phyloP scores from a whole-genome alignment of 306 rosid species.

The Leucaena leucocephala region DNA sequence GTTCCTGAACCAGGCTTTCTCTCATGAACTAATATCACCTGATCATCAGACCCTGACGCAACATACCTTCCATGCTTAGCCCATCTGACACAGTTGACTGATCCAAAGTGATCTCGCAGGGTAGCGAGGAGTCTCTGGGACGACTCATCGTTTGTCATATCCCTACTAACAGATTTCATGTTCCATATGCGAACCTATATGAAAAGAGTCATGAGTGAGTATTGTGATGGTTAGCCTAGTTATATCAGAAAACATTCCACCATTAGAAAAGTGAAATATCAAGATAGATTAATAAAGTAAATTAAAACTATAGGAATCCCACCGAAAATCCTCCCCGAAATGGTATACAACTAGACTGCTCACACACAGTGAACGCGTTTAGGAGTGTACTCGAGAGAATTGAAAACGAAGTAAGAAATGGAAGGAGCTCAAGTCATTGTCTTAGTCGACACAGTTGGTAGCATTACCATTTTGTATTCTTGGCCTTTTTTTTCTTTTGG shows the following conservation, averaged over 20 bases:
- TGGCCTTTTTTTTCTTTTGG: neutral
- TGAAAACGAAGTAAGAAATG: neutral
- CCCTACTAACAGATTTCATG: constrained; percentile 80
- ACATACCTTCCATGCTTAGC: constrained; percentile 89
- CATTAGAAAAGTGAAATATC: neutral
- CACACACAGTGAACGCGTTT: neutral
- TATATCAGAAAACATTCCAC: neutral
- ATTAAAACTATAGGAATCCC: no score
- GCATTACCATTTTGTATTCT: neutral
- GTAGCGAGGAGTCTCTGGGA: constrained; percentile 95
- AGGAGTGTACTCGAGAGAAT: neutral
- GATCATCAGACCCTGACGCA: constrained; percentile 99
- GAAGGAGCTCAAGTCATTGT: neutral
- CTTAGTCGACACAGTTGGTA: neutral
- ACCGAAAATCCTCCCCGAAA: neutral
- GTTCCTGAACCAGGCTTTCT: constrained; percentile 99
- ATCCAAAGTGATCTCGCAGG: constrained; percentile 95
- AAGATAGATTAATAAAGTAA: neutral
- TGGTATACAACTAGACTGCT: neutral
- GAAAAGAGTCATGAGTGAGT: constrained; percentile 17
- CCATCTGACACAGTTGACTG: constrained; percentile 99
- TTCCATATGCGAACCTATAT: constrained; percentile 96
- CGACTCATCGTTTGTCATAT: constrained; percentile 59
- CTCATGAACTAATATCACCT: constrained; percentile 88
- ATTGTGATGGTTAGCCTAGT: neutral